Percentiles rank a stretch among this genome's conserved stretches.
Conservation (phyloP, 495 filamentous ascomycete genomes). For the Aspergillus sclerotioniger region DNA sequence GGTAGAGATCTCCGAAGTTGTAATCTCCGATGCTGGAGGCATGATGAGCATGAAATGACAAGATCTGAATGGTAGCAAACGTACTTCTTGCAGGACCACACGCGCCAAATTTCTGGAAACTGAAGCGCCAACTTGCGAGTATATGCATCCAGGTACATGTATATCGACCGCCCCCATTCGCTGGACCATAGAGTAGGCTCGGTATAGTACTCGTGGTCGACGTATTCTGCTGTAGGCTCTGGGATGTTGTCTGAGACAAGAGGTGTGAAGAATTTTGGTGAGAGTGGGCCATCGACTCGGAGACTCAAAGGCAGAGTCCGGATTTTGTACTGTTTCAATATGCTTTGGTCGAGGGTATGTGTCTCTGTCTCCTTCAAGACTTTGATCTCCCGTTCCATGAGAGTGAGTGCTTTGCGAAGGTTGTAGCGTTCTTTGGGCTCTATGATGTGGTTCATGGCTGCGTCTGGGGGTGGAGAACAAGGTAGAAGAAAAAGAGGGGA, state of each 20-base stretch:
- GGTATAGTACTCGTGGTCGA: constrained; percentile 7
- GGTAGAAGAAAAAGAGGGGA: too few species aligned
- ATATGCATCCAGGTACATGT: constrained; percentile 5
- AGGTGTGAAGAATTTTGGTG: constrained; percentile 7
- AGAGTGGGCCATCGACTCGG: neutral
- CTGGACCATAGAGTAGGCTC: neutral
- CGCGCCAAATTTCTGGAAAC: constrained; percentile 8
- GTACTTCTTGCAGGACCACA: constrained; percentile 4
- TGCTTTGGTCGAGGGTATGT: constrained; percentile 2
- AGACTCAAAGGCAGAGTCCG: constrained; percentile 6
- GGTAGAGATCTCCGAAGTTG: constrained; percentile 7
- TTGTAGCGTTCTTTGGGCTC: constrained; percentile 8
- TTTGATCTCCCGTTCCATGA: constrained; percentile 11
- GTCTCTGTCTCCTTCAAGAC: constrained; percentile 5
- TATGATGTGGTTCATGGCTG: constrained; percentile 4
- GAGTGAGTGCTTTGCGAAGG: constrained; percentile 8
- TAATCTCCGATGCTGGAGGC: constrained; percentile 23
- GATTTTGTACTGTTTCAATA: constrained; percentile 7
- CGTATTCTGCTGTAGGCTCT: constrained; percentile 9
- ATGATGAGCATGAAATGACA: constrained; percentile 1
- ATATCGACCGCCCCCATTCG: constrained; percentile 5
- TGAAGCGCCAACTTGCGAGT: constrained; percentile 1
- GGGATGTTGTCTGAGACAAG: constrained; percentile 6
- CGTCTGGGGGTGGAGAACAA: too few species aligned
- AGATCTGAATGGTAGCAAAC: neutral